phyloP scores from a whole-genome alignment of 192 early-diverging fungal species.

The Geosiphon pyriformis region DNA sequence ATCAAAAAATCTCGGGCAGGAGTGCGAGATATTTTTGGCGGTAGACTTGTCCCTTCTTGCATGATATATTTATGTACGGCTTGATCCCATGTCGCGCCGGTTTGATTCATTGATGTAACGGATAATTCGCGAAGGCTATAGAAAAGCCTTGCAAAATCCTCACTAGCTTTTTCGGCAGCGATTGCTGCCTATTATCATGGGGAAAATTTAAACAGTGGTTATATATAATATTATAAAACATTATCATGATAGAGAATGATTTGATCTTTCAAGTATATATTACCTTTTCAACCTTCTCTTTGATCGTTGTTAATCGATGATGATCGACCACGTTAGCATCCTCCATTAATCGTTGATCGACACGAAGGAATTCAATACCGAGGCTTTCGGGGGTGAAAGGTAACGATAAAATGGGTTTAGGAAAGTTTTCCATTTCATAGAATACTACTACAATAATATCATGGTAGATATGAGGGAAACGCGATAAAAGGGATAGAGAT shows the following conservation, averaged over 20 bases:
- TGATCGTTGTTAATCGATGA: background rate
- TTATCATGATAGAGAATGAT: no score
- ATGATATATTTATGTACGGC: background rate
- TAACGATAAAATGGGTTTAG: no score
- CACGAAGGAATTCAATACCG: background rate
- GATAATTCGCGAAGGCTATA: background rate
- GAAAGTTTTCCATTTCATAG: no score
- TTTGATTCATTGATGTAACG: background rate
- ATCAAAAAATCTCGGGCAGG: no score
- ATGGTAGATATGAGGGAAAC: no score
- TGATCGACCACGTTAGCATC: background rate
- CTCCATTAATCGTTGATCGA: background rate
- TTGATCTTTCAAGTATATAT: no score
- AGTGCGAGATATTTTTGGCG: background rate
- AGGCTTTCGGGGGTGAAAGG: background rate
- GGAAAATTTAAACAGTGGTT: background rate
- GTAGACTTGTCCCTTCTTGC: background rate
- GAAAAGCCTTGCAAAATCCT: background rate
- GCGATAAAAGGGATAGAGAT: no score
- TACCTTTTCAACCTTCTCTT: background rate
- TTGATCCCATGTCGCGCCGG: background rate
- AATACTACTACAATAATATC: no score
- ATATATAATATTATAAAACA: no score
- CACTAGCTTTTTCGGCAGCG: background rate
- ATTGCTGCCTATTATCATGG: background rate